Evolutionary conservation across 345 rosid genomes (phyloP).

Genomic region (Syzygium aromaticum): DNA sequence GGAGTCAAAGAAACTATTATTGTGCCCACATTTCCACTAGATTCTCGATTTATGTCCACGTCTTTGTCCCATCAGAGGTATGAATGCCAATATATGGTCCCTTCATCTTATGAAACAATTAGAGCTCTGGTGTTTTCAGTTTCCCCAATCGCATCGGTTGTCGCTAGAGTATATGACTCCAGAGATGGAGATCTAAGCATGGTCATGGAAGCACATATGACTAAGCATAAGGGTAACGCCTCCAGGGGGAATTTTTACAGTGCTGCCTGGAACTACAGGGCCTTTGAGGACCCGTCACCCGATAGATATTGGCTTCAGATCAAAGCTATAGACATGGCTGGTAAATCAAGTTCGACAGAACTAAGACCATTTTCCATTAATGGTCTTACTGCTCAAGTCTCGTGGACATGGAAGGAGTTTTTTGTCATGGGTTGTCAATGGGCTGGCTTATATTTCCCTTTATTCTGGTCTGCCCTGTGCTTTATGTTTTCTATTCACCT

Average conservation of each 20-base stretch:
- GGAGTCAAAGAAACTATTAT: slow-evolving; percentile 53
- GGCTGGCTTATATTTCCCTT: slow-evolving; percentile 61
- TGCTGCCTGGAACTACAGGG: slow-evolving; percentile 84
- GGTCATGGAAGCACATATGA: slow-evolving; percentile 75
- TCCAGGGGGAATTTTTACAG: slow-evolving; percentile 60
- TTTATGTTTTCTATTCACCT: slow-evolving; percentile 36
- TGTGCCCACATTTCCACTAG: slow-evolving; percentile 86
- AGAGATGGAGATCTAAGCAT: slow-evolving; percentile 39
- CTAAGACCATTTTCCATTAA: slow-evolving; percentile 73
- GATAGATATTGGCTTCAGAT: slow-evolving; percentile 86
- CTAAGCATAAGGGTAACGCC: slow-evolving; percentile 28
- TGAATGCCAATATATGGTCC: slow-evolving; percentile 61
- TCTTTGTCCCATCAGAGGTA: slow-evolving; percentile 39
- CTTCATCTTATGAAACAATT: slow-evolving; percentile 69
- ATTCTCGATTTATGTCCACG: slow-evolving; percentile 85
- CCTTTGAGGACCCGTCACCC: slow-evolving; percentile 84
- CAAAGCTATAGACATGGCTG: slow-evolving; percentile 51
- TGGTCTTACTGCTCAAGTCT: slow-evolving; percentile 45
- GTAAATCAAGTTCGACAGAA: slow-evolving; percentile 49
- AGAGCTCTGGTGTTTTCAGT: slow-evolving; percentile 80
- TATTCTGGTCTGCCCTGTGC: slow-evolving; percentile 48
- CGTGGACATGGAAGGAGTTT: slow-evolving; percentile 96
- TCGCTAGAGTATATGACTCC: slow-evolving; percentile 70
- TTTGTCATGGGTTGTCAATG: slow-evolving; percentile 84
- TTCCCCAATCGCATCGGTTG: slow-evolving; percentile 52